Conservation (phyloP, 495 filamentous ascomycete species). For the Penicillium macrosclerotiorum region DNA sequence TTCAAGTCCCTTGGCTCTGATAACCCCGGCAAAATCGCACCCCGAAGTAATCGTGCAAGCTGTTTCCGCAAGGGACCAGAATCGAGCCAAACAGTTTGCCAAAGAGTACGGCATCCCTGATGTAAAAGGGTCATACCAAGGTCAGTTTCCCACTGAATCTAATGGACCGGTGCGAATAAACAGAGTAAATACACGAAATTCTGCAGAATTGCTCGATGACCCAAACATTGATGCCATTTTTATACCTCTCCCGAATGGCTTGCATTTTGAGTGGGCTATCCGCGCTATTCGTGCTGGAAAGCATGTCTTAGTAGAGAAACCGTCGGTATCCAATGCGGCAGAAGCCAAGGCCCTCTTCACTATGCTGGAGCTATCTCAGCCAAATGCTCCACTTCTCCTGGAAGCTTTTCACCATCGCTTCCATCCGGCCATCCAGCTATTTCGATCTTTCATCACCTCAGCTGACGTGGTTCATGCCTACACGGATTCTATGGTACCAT, state of each 20-base stretch:
- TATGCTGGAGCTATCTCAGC: conserved; percentile 25
- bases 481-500: conserved; percentile 26
- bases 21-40: conserved; percentile 47
- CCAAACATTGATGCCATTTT: conserved; percentile 50
- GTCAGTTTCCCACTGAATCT: background rate
- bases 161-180: background rate
- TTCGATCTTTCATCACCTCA: conserved; percentile 41
- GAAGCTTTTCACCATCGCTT: conserved; percentile 54
- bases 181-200: too few relatives aligned
- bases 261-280: conserved; percentile 56
- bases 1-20: conserved; percentile 45
- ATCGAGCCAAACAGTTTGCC: conserved; percentile 50
- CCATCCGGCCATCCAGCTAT: conserved; percentile 42
- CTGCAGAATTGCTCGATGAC: conserved; percentile 50
- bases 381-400: conserved; percentile 37
- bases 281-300: conserved; percentile 52
- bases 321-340: conserved; percentile 46
- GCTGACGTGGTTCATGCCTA: conserved; percentile 36
- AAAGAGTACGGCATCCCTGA: conserved; percentile 52
- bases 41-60: conserved; percentile 56
- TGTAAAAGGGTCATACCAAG: conserved; percentile 42
- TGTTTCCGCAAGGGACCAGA: conserved; percentile 50
- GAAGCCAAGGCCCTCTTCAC: conserved; percentile 48
- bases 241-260: conserved; percentile 49
- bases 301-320: conserved; percentile 61